phyloP scores from a whole-genome alignment of 2,329 filamentous ascomycete genomes.

The Pseudomassariella vexata region DNA sequence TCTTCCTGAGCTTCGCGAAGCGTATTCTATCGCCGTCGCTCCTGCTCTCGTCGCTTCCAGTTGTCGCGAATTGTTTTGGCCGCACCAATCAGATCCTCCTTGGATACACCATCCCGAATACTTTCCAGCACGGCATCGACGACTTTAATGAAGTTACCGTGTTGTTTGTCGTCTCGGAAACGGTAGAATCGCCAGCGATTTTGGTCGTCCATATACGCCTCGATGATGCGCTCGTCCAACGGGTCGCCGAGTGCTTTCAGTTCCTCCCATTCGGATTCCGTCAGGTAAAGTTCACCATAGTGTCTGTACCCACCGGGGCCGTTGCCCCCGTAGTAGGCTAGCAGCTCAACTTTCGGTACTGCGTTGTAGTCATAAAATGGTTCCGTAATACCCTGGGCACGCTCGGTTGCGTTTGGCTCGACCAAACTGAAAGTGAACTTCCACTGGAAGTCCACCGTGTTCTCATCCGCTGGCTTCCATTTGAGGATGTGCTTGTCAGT shows the following conservation, averaged over 20 bases:
- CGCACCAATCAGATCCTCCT: slow-evolving; percentile 69
- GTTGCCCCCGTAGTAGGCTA: slow-evolving; percentile 59
- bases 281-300: slow-evolving; percentile 65
- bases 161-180: slow-evolving; percentile 86
- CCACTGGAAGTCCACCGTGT: slow-evolving; percentile 88
- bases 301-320: slow-evolving; percentile 50
- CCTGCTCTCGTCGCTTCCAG: slow-evolving; percentile 62
- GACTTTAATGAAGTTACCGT: slow-evolving; percentile 79
- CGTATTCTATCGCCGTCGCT: slow-evolving; percentile 1
- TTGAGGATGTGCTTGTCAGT: slow-evolving; percentile 94
- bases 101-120: slow-evolving; percentile 78
- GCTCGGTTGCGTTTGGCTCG: slow-evolving; percentile 63
- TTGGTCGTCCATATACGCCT: slow-evolving; percentile 75
- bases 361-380: slow-evolving; percentile 74
- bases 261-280: slow-evolving; percentile 74
- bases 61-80: slow-evolving; percentile 68
- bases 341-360: slow-evolving; percentile 67
- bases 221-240: slow-evolving; percentile 81
- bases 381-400: slow-evolving; percentile 57
- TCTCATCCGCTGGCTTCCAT: slow-evolving; percentile 95
- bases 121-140: slow-evolving; percentile 84
- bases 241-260: slow-evolving; percentile 70
- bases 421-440: slow-evolving; percentile 68
- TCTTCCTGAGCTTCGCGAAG: no score
- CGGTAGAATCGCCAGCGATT: slow-evolving; percentile 80